These are phyloP conservation scores for Epichloe hybrida DNA, from an alignment of 2,329 filamentous ascomycete genomes.

Conservation along the genomic window DNA sequence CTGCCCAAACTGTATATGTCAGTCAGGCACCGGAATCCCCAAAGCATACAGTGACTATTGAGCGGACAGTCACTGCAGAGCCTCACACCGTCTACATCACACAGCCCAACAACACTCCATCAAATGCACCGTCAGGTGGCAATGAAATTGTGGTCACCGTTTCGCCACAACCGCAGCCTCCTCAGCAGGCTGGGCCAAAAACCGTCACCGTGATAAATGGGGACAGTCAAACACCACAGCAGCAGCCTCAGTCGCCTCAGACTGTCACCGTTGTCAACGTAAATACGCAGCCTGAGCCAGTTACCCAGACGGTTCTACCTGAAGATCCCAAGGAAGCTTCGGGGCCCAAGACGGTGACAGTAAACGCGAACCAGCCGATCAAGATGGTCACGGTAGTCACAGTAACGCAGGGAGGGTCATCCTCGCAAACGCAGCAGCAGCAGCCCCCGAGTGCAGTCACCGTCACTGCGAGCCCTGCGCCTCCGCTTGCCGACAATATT, in stretches of 20 bases:
- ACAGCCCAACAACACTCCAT: background rate
- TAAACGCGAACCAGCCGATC: conserved; percentile 9
- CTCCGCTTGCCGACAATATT: background rate
- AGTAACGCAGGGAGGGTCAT: background rate
- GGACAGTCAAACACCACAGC: background rate
- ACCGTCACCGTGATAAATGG: conserved; percentile 3
- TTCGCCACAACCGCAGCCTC: conserved; percentile 2
- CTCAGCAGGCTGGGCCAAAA: background rate
- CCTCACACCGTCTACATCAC: conserved; percentile 8
- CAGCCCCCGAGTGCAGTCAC: background rate
- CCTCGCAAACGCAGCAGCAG: background rate
- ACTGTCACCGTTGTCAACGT: conserved; percentile 3
- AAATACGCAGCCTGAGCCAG: background rate
- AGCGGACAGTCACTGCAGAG: conserved; percentile 10
- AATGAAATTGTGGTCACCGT: conserved; percentile 7
- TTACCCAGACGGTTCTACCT: conserved; percentile 10
- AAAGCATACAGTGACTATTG: conserved; percentile 9
- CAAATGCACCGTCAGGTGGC: background rate
- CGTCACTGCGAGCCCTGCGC: background rate
- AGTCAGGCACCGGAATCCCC: conserved; percentile 8
- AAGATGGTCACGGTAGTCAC: conserved; percentile 10
- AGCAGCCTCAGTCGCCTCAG: conserved; percentile 3
- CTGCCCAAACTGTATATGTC: conserved; percentile 15
- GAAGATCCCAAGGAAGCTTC: background rate
- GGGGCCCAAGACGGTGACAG: conserved; percentile 11